Percentiles rank a stretch among this genome's conserved stretches.
Evolutionary conservation across 352 stramenopile genomes (phyloP).

Genomic region (Phytopythium kandeliae): DNA sequence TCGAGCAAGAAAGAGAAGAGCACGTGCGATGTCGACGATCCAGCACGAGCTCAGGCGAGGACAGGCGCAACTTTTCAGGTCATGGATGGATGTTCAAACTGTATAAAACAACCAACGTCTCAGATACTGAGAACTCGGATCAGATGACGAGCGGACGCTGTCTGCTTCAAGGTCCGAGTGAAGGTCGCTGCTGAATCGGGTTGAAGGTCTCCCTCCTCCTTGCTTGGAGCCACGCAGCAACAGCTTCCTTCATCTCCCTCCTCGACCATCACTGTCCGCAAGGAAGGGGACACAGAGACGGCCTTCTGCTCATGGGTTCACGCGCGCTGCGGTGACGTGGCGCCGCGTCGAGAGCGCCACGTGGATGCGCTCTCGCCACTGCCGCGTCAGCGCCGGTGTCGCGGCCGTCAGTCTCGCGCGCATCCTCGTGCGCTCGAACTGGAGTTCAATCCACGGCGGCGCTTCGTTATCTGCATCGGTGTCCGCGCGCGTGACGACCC

Average conservation of each 20-base stretch:
- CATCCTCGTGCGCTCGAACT: conserved; percentile 6
- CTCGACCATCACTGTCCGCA: neutral
- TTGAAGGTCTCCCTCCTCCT: neutral
- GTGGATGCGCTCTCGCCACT: conserved; percentile 6
- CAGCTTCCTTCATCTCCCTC: no score
- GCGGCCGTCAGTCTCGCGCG: neutral
- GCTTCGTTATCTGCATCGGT: conserved; percentile 4
- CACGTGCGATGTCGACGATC: no score
- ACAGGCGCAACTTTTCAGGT: no score
- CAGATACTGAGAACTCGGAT: neutral
- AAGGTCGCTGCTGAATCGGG: neutral
- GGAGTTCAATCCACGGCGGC: conserved; percentile 17
- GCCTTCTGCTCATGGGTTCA: neutral
- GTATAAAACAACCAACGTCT: no score
- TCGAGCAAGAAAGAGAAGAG: no score
- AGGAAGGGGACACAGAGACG: neutral
- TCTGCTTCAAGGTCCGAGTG: neutral
- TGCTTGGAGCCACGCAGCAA: no score
- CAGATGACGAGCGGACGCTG: no score
- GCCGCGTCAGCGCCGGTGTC: neutral
- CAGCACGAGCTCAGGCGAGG: no score
- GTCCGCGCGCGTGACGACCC: conserved; percentile 13
- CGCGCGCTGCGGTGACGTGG: neutral
- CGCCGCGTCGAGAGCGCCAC: neutral
- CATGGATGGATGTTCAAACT: no score